Percentiles rank a stretch among this genome's conserved stretches.
These are phyloP conservation scores for Monosporozyma siamensis DNA, from an alignment of 805 yeast species.

Conservation along the genomic window DNA sequence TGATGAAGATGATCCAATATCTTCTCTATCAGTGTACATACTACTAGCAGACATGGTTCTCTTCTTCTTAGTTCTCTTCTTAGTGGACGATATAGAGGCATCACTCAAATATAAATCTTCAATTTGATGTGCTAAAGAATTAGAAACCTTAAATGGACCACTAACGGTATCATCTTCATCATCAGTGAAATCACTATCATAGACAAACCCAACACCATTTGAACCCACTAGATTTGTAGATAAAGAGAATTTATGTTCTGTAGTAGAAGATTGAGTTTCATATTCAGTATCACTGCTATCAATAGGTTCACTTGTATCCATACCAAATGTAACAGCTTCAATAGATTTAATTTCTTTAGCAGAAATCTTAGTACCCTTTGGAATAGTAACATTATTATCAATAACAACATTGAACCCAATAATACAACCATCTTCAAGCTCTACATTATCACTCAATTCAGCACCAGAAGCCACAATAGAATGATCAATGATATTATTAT, in stretches of 20 bases:
- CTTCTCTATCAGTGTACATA: slow-evolving; percentile 38
- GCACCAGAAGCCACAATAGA: slow-evolving; percentile 66
- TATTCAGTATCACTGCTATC: slow-evolving; percentile 25
- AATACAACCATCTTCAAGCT: slow-evolving; percentile 60
- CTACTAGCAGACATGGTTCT: slow-evolving; percentile 35
- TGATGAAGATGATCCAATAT: slow-evolving; percentile 35
- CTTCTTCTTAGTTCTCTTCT: slow-evolving; percentile 38
- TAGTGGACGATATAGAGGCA: slow-evolving; percentile 46
- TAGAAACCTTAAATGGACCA: slow-evolving; percentile 21
- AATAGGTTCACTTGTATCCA: slow-evolving; percentile 15
- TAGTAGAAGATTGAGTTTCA: not conserved
- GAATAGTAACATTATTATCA: slow-evolving; percentile 43
- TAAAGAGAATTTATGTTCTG: slow-evolving; percentile 1
- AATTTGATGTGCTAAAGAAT: slow-evolving; percentile 37
- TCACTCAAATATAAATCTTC: slow-evolving; percentile 45
- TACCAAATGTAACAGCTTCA: slow-evolving; percentile 22
- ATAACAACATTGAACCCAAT: slow-evolving; percentile 68
- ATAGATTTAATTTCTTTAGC: slow-evolving; percentile 36
- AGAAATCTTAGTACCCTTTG: slow-evolving; percentile 43
- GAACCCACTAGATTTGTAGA: slow-evolving; percentile 30
- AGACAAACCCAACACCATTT: slow-evolving; percentile 31
- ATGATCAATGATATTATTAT: slow-evolving; percentile 46
- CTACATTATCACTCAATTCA: slow-evolving; percentile 42
- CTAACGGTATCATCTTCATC: slow-evolving; percentile 27
- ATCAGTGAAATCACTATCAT: slow-evolving; percentile 31